Conservation (phyloP, 179 eudicot species). For the Beta lomatogona region DNA sequence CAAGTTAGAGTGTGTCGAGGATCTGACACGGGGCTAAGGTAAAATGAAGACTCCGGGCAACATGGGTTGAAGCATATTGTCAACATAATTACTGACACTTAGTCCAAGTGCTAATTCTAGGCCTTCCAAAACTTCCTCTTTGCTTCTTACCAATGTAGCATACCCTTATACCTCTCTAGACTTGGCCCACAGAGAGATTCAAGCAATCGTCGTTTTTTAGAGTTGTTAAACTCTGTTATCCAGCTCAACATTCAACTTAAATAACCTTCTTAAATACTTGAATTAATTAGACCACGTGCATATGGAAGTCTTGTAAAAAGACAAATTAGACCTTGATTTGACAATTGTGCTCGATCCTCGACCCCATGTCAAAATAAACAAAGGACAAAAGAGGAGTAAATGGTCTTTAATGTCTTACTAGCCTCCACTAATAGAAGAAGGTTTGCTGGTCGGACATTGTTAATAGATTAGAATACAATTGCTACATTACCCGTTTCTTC, state of each 20-base stretch:
- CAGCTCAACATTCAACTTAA: neutral
- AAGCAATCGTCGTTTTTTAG: neutral
- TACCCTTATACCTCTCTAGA: neutral
- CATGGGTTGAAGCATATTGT: neutral
- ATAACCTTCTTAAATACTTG: neutral
- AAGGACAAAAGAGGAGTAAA: neutral
- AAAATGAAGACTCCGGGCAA: too few species aligned
- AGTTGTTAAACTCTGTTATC: neutral
- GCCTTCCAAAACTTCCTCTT: neutral
- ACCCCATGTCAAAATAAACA: neutral
- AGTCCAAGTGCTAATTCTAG: neutral
- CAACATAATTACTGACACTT: neutral
- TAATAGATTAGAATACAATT: neutral
- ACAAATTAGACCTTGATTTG: neutral
- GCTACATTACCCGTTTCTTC: neutral
- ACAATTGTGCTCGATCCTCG: neutral
- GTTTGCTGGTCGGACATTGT: neutral
- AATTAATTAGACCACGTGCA: neutral
- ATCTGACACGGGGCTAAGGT: too few species aligned
- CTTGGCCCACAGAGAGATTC: neutral
- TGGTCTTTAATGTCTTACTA: neutral
- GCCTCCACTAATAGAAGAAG: neutral
- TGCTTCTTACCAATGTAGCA: neutral
- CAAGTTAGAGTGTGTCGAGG: too few species aligned
- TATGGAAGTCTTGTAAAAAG: neutral